Evolutionary conservation across 208 protist genomes (phyloP).

Genomic region (Crithidia acanthocephali): DNA sequence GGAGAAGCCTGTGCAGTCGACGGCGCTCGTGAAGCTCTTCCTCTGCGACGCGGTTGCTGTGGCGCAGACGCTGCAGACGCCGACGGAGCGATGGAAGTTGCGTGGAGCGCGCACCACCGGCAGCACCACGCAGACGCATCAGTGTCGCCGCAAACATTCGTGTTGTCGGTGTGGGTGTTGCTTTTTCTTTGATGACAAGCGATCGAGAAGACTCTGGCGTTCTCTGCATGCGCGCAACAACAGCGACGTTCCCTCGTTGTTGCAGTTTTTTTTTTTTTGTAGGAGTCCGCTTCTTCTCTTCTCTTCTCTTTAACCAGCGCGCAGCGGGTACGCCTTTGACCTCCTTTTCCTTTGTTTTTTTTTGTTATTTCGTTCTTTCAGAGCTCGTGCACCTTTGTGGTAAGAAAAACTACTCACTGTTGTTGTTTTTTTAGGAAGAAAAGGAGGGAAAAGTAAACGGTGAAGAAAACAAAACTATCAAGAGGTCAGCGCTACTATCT

Average conservation of each 20-base stretch:
- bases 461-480: conserved; percentile 3
- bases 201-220: too few species aligned
- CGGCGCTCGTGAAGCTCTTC: conserved; percentile 40
- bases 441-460: background rate
- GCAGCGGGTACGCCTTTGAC: too few species aligned
- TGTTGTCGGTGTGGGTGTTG: background rate
- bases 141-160: conserved; percentile 14
- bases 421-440: background rate
- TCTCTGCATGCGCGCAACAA: too few species aligned
- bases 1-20: conserved; percentile 30
- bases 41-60: conserved; percentile 29
- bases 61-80: conserved; percentile 33
- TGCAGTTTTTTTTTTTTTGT: too few species aligned
- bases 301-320: too few species aligned
- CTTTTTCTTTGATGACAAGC: too few species aligned
- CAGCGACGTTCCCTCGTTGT: too few species aligned
- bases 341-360: too few species aligned
- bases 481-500: too few species aligned
- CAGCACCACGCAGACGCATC: conserved; percentile 1
- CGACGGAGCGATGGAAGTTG: conserved; percentile 17
- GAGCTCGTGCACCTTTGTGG: too few species aligned
- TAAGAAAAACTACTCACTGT: too few species aligned
- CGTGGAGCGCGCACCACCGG: background rate
- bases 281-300: too few species aligned
- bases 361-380: background rate